Conservation (phyloP, 2,329 filamentous ascomycete species). For the Ascochyta clinopodiicola region DNA sequence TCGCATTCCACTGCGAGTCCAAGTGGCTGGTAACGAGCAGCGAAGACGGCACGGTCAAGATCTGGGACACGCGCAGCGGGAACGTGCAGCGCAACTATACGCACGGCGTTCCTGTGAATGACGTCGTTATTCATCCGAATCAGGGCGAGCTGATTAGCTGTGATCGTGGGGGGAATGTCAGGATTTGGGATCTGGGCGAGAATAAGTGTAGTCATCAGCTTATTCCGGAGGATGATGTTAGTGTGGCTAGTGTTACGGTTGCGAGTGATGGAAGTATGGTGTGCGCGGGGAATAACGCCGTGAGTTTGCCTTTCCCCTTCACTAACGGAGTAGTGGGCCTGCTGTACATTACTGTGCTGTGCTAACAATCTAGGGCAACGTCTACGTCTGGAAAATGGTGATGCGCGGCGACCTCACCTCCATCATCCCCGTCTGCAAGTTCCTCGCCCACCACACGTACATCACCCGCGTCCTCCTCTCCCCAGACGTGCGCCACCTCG, state of each 20-base stretch:
- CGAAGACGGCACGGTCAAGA: slow-evolving; percentile 95
- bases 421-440: slow-evolving; percentile 85
- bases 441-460: slow-evolving; percentile 89
- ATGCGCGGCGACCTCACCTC: slow-evolving; percentile 83
- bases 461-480: slow-evolving; percentile 91
- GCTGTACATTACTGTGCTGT: not conserved
- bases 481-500: slow-evolving; percentile 91
- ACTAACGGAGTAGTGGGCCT: not conserved
- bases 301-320: slow-evolving; percentile 52
- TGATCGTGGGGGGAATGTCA: slow-evolving; percentile 88
- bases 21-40: slow-evolving; percentile 99
- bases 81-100: slow-evolving; percentile 91
- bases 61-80: slow-evolving; percentile 90
- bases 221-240: slow-evolving; percentile 93
- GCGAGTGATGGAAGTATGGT: slow-evolving; percentile 92
- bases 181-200: slow-evolving; percentile 96
- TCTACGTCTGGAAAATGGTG: slow-evolving; percentile 95
- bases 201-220: slow-evolving; percentile 97
- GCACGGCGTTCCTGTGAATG: slow-evolving; percentile 88
- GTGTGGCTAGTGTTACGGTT: slow-evolving; percentile 92
- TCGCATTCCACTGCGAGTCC: slow-evolving; percentile 97
- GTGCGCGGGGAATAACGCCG: slow-evolving; percentile 89
- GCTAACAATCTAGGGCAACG: slow-evolving; percentile 72
- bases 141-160: slow-evolving; percentile 98
- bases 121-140: slow-evolving; percentile 99